Evolutionary conservation across 257 asterid genomes (phyloP).

Genomic region (Capsicum rhomboideum): DNA sequence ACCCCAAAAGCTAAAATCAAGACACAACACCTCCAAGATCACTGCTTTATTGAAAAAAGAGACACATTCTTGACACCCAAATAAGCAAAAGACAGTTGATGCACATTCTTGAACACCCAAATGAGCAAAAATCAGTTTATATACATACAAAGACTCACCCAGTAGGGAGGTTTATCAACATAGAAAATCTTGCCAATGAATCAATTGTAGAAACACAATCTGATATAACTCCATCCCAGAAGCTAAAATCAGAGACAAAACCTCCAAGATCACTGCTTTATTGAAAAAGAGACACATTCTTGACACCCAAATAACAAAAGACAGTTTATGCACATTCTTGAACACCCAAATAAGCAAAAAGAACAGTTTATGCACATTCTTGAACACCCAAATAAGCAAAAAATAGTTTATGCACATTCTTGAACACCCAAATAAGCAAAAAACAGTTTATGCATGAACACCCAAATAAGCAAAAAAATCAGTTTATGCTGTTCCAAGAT

Average conservation of each 20-base stretch:
- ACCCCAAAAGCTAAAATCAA: background rate
- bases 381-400: background rate
- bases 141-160: conserved; percentile 31
- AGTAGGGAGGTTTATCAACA: conserved; percentile 78
- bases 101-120: background rate
- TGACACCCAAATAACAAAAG: background rate
- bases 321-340: background rate
- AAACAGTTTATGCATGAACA: background rate
- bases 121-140: background rate
- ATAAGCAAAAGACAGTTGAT: conserved; percentile 30
- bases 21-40: background rate
- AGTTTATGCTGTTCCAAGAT: background rate
- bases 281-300: background rate
- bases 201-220: background rate
- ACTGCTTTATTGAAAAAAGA: background rate
- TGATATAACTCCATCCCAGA: background rate
- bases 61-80: background rate
- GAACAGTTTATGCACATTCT: background rate
- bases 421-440: background rate
- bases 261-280: background rate
- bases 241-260: background rate
- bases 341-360: background rate
- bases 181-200: no score
- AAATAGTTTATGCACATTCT: no score
- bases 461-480: background rate